Base-by-base conservation (phyloP, 805 yeast species). In the Kluyveromyces aestuarii region DNA sequence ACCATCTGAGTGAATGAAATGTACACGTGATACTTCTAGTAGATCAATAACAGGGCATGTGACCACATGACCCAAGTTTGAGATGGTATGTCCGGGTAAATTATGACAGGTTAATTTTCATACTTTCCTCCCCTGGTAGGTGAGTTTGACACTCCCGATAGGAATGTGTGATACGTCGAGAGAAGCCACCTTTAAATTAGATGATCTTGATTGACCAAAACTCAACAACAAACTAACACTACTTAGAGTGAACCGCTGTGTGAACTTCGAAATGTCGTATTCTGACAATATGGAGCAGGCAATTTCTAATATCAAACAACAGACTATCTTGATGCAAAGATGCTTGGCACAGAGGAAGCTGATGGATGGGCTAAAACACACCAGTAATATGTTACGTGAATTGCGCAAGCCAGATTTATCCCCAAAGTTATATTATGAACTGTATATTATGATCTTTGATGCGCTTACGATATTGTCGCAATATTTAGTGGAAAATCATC, bases 361-460 rank as follows among this genome's bases (percentile, higher is more conserved):
- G 47, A 82, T 91, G 80, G 95, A 84, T 61, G 96, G 96, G 1
- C 68, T 93, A 50, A 87, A 88, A 58, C 93, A 89, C 62, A 87
- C 95, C 35, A 80, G 95, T 33, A 79, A 82, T 27, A 80, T 89
- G 70, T 72, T 93, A 48, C 80, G 82, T 35, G 97, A 90, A 67
- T 70, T 91, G 47, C 74, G 97, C 48, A 84, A 91, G 3, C 79
- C 83, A 45, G 52, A 73, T 43, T 71, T 88, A 50, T 75, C 87
- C 2, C 97, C 99, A 0, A 89, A 89, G 62, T 90, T 87, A 64
- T 93, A 93, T 73, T 93, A 93, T 64, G 98, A 90, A 66, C 69
- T 93, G 41, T 93, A 91, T 69, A 84, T 86, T 53, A 72, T 84
- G 43, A 82, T 85, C 2, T 90, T 82, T 59, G 98, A 93, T 66